Base-by-base conservation (phyloP, 1,139 yeast species). In the Debaryomyces fabryi region DNA sequence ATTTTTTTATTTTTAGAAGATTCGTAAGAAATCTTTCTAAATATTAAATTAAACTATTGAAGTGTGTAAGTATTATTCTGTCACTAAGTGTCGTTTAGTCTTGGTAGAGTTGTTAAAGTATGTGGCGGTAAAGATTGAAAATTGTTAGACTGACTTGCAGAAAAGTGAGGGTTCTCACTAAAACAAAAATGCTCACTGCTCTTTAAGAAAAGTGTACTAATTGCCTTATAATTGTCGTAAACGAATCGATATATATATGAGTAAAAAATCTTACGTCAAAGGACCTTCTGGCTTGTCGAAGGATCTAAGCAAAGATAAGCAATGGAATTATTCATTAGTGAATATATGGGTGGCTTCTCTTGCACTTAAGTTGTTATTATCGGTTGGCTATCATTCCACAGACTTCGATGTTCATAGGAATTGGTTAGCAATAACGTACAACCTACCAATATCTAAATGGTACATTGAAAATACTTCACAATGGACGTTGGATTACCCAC, bases 401-500 rank as follows among this genome's bases (percentile, higher is more conserved):
- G 99, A 95, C 64, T 93, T 95, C 60, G 99, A 93, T 63, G 99
- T 95, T 13, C 99, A 93, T 66, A 76, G 99, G 51, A 93, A 93
- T 64, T 93, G 99, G 99, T 77, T 93, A 38, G 96, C 99, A 0
- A 85, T 93, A 42, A 93, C 99, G 2, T 71, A 83, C 58, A 78
- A 78, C n/a, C 68, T 92, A 32, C 98, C 98, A 0, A 48, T 92
- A 13, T 70, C 71, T 10, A 65, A 86, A 49, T 93, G 99, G 99
- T 93, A 93, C 63, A 65, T 76, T 40, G 97, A 93, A 59, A 69
- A 76, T 23, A 91, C 96, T 0, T 86, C 89, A 36, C 93, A 88
- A 63, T 93, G 99, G 98, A 93, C 99, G 0, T 71, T 95, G 45
- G 99, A 93, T 67, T 93, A 93, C 67, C 99, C 99, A 5, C 99